Conservation (phyloP, 768 basidiomycete genomes). For the Tephrocybe sp. region DNA sequence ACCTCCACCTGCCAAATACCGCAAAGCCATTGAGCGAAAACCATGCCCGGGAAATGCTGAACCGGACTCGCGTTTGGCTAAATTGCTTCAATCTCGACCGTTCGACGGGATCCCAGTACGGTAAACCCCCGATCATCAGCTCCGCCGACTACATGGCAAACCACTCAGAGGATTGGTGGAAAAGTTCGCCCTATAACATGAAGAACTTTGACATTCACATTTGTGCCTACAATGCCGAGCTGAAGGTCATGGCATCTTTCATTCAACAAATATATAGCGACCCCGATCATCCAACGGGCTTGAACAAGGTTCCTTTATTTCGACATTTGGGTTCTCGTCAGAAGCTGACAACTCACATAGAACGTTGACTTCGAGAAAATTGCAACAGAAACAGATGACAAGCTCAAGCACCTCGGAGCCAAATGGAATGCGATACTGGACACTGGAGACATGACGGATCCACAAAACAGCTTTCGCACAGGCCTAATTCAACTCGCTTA, state of each 20-base stretch:
- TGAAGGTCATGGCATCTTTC: conserved; percentile 65
- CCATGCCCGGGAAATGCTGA: conserved; percentile 84
- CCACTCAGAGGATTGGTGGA: conserved; percentile 73
- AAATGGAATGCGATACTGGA: conserved; percentile 58
- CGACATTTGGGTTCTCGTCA: neutral
- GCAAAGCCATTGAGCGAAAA: conserved; percentile 77
- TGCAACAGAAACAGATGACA: conserved; percentile 69
- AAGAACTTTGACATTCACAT: conserved; percentile 78
- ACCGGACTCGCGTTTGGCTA: conserved; percentile 88
- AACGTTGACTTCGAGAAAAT: conserved; percentile 62
- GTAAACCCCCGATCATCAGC: conserved; percentile 79
- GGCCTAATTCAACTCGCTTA: conserved; percentile 62
- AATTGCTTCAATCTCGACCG: conserved; percentile 91
- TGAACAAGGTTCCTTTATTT: conserved; percentile 60
- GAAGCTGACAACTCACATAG: conserved; percentile 30
- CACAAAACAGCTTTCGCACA: conserved; percentile 58
- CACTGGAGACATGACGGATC: conserved; percentile 52
- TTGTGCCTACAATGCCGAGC: conserved; percentile 74
- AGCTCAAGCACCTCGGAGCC: conserved; percentile 53
- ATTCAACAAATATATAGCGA: conserved; percentile 68
- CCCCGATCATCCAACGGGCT: conserved; percentile 69
- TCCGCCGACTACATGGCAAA: conserved; percentile 76
- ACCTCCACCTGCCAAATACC: conserved; percentile 76
- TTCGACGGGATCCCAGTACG: conserved; percentile 86
- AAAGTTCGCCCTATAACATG: conserved; percentile 65